Conservation (phyloP, 2,329 filamentous ascomycete species). For the Pyricularia pennisetigena region DNA sequence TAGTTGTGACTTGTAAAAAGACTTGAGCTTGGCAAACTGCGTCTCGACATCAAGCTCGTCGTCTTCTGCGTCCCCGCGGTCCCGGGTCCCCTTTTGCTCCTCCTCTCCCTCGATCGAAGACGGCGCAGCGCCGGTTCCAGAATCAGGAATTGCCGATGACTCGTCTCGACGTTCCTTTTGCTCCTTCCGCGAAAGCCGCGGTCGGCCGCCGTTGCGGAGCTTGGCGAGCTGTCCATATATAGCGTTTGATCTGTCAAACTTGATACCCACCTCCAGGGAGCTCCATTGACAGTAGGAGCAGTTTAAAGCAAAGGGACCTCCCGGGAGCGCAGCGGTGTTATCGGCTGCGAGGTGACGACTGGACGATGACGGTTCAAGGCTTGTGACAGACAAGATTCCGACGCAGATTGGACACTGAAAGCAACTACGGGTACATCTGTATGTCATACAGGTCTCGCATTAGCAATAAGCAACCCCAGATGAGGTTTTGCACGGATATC, state of each 20-base stretch:
- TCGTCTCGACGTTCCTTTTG: slow-evolving; percentile 42
- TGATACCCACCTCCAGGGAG: slow-evolving; percentile 78
- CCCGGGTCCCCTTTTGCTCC: slow-evolving; percentile 4
- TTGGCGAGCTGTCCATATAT: slow-evolving; percentile 73
- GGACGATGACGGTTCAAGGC: slow-evolving; percentile 47
- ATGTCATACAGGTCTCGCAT: neutral
- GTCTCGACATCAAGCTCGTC: slow-evolving; percentile 52
- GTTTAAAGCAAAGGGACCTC: slow-evolving; percentile 56
- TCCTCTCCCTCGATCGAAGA: neutral
- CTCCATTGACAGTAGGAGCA: slow-evolving; percentile 94
- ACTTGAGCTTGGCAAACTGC: slow-evolving; percentile 63
- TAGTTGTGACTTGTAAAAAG: slow-evolving; percentile 76
- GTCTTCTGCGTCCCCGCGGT: slow-evolving; percentile 21
- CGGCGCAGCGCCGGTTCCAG: neutral
- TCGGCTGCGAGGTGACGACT: slow-evolving; percentile 32
- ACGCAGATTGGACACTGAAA: slow-evolving; percentile 91
- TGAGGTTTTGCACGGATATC: neutral
- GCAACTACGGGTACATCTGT: slow-evolving; percentile 83
- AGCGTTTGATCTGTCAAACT: slow-evolving; percentile 81
- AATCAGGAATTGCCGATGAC: slow-evolving; percentile 14
- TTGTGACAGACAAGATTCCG: slow-evolving; percentile 66
- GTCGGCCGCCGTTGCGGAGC: slow-evolving; percentile 51
- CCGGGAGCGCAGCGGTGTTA: slow-evolving; percentile 20
- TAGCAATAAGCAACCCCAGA: neutral
- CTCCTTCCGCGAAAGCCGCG: slow-evolving; percentile 39